Conservation (phyloP, 2,329 filamentous ascomycete genomes). For the Trichophyton rubrum region DNA sequence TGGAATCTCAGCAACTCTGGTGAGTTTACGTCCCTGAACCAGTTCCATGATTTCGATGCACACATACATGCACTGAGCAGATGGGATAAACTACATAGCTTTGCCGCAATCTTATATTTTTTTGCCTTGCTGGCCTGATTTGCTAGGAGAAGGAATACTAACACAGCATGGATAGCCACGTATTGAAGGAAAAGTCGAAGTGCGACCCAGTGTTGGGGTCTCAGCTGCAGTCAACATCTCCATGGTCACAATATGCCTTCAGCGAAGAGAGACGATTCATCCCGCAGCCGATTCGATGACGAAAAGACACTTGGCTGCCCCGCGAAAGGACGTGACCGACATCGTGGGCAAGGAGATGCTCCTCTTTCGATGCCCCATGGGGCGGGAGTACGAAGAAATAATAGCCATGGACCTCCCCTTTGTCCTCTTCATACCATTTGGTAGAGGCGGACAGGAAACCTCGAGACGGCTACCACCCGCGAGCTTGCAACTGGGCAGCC, state of each 20-base stretch:
- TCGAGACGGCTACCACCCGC: conserved; percentile 84
- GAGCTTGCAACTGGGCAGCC: conserved; percentile 75
- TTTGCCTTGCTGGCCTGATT: background rate
- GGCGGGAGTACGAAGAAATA: conserved; percentile 75
- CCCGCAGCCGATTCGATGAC: conserved; percentile 88
- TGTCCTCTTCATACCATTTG: conserved; percentile 92
- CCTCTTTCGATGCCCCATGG: conserved; percentile 72
- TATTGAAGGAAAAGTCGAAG: conserved; percentile 96
- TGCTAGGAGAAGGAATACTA: conserved; percentile 12
- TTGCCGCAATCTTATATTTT: background rate
- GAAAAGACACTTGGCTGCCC: conserved; percentile 80
- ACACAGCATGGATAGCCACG: conserved; percentile 54
- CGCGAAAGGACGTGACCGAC: conserved; percentile 79
- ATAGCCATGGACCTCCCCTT: conserved; percentile 96
- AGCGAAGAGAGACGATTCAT: conserved; percentile 90
- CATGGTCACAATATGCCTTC: conserved; percentile 84
- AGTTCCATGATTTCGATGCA: background rate
- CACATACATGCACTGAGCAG: background rate
- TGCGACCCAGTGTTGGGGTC: conserved; percentile 71
- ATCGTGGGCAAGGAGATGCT: conserved; percentile 93
- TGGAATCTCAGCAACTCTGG: conserved; percentile 91
- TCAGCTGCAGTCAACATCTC: conserved; percentile 85
- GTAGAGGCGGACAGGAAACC: conserved; percentile 77
- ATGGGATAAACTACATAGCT: background rate
- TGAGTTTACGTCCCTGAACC: conserved; percentile 41